Conservation (phyloP, 495 filamentous ascomycete genomes). For the Tuber calosporum region DNA sequence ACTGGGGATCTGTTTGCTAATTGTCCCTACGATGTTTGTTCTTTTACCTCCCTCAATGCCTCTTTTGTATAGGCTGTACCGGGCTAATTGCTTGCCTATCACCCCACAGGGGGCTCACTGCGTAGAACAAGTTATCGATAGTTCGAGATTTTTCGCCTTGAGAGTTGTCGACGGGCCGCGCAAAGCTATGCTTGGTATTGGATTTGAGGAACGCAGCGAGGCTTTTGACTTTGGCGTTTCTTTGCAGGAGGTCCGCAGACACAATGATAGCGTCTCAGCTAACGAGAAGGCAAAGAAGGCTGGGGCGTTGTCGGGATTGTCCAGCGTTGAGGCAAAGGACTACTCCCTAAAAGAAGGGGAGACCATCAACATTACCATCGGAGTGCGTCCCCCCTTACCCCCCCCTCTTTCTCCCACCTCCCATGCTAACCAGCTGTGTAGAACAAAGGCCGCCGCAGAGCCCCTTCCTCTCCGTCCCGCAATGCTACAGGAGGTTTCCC, state of each 20-base stretch:
- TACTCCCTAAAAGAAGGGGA: slow-evolving; percentile 76
- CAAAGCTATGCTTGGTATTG: slow-evolving; percentile 72
- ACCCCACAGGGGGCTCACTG: slow-evolving; percentile 39
- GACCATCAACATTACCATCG: slow-evolving; percentile 73
- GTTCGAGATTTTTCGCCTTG: slow-evolving; percentile 70
- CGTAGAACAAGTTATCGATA: slow-evolving; percentile 68
- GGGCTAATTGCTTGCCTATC: not conserved
- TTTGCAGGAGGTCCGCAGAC: slow-evolving; percentile 59
- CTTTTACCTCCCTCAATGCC: not conserved
- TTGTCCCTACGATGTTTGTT: slow-evolving; percentile 54
- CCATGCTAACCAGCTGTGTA: slow-evolving; percentile 33
- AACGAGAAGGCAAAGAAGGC: slow-evolving; percentile 12
- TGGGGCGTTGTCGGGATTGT: slow-evolving; percentile 27
- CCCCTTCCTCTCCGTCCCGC: slow-evolving; percentile 37
- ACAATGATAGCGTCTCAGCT: slow-evolving; percentile 13
- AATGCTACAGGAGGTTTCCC: slow-evolving; percentile 19
- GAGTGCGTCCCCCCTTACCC: slow-evolving; percentile 38
- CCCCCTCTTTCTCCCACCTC: not conserved
- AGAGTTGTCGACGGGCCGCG: slow-evolving; percentile 60
- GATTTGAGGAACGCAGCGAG: slow-evolving; percentile 75
- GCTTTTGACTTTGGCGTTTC: slow-evolving; percentile 75
- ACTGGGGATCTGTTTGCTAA: slow-evolving; percentile 71
- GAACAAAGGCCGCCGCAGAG: slow-evolving; percentile 41
- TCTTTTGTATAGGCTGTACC: not conserved
- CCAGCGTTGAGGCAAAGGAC: slow-evolving; percentile 53